phyloP scores from a whole-genome alignment of 768 basidiomycete genomes.

The Lactarius pseudohatsudake region DNA sequence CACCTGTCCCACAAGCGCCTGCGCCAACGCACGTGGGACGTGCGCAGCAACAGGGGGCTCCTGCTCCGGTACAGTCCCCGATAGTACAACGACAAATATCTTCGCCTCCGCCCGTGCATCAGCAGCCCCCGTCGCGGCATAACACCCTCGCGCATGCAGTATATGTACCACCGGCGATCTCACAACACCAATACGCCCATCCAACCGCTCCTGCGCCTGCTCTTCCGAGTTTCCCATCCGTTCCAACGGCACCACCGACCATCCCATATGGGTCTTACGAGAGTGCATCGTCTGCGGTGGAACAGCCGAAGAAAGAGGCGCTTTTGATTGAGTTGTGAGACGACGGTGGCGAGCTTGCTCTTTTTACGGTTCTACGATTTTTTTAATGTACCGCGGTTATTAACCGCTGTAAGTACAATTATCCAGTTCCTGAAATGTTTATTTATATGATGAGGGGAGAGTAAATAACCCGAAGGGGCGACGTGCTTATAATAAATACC shows the following conservation, averaged over 20 bases:
- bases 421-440: not conserved
- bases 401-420: not conserved
- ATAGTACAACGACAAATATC: slow-evolving; percentile 30
- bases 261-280: slow-evolving; percentile 23
- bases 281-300: slow-evolving; percentile 17
- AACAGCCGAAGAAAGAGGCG: slow-evolving; percentile 30
- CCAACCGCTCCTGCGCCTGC: slow-evolving; percentile 15
- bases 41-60: slow-evolving; percentile 6
- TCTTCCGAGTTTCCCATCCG: slow-evolving; percentile 28
- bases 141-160: slow-evolving; percentile 26
- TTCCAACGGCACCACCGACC: slow-evolving; percentile 27
- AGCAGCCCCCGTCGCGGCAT: slow-evolving; percentile 25
- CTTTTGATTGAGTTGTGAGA: slow-evolving; percentile 28
- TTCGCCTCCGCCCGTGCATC: slow-evolving; percentile 21
- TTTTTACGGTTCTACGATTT: slow-evolving; percentile 5
- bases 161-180: slow-evolving; percentile 19
- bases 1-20: slow-evolving; percentile 29
- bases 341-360: not conserved
- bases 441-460: not conserved
- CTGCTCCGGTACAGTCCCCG: slow-evolving; percentile 16
- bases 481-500: too few relatives aligned
- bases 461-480: too few relatives aligned
- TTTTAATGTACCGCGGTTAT: not conserved
- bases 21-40: slow-evolving; percentile 9
- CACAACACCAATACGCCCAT: slow-evolving; percentile 23